A percentile compares a stretch with the other conserved stretches of the same genome.
Evolutionary conservation across 805 yeast genomes (phyloP).

Genomic region (Lachancea thermotolerans): DNA sequence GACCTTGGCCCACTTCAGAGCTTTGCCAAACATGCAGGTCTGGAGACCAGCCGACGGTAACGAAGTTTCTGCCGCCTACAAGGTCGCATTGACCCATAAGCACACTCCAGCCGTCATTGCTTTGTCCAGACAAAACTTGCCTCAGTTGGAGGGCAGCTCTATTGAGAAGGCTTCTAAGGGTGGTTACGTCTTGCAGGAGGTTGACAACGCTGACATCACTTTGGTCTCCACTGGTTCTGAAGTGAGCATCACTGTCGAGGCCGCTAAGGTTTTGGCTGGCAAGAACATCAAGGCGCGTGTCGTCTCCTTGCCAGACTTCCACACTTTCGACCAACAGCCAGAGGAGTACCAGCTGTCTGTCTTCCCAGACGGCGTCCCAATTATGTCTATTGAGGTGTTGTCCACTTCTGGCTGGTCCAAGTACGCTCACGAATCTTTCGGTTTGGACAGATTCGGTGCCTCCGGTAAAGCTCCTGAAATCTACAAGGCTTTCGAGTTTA

Average conservation of each 20-base stretch:
- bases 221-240: conserved; percentile 93
- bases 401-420: conserved; percentile 87
- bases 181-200: conserved; percentile 71
- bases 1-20: conserved; percentile 81
- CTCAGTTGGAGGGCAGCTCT: conserved; percentile 89
- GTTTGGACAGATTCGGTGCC: conserved; percentile 93
- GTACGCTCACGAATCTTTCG: conserved; percentile 94
- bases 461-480: conserved; percentile 84
- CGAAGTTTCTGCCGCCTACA: conserved; percentile 79
- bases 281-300: conserved; percentile 70
- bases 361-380: conserved; percentile 92
- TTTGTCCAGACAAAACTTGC: conserved; percentile 78
- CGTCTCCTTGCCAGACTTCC: conserved; percentile 90
- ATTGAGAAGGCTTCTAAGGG: conserved; percentile 91
- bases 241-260: conserved; percentile 70
- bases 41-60: conserved; percentile 96
- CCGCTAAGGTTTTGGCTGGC: conserved; percentile 61
- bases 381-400: conserved; percentile 89
- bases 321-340: conserved; percentile 80
- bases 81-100: conserved; percentile 52
- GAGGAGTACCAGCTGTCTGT: conserved; percentile 75
- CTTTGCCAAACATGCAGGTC: conserved; percentile 71
- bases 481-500: conserved; percentile 82
- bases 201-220: conserved; percentile 60
- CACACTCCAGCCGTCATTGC: conserved; percentile 71